Conservation (phyloP, 176 grass and related monocot genomes). For the Triticum aestivum region IWGSC_CS_RefSeq_v2.1 NC_057800.1:239212253-239212752, state of each 20-base stretch:
- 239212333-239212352: not conserved
- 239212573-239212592: not conserved
- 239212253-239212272: not conserved
- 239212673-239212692: not conserved
- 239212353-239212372: not conserved
- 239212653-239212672: not conserved
- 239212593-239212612: not conserved
- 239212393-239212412: not conserved
- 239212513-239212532: not conserved
- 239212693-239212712: not conserved
- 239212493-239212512: not conserved
- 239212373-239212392: not conserved
- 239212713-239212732: not conserved
- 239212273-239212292: not conserved
- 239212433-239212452: not conserved
- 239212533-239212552: not conserved
- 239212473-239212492: not conserved
- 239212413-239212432: slow-evolving; percentile 5
- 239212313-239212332: not conserved
- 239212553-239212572: not conserved
- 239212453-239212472: slow-evolving; percentile 6
- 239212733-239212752: not conserved
- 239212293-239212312: not conserved
- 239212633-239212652: slow-evolving; percentile 13
- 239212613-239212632: not conserved